These are phyloP conservation scores for Volvox reticuliferus DNA, from an alignment of 139 green algal species.

Conservation along the genomic window DNA sequence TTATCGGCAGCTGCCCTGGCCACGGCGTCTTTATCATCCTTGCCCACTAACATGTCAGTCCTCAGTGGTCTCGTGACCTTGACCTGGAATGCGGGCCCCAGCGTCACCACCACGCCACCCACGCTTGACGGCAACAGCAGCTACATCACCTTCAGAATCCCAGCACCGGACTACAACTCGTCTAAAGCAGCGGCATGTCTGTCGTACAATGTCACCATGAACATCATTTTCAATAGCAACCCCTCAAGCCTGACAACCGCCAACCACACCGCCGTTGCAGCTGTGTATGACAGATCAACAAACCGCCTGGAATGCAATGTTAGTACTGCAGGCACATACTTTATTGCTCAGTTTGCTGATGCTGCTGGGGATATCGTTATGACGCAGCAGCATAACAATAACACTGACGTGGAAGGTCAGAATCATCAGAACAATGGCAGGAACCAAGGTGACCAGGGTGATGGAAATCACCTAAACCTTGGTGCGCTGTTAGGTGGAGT, in stretches of 20 bases:
- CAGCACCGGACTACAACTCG: slow-evolving; percentile 1
- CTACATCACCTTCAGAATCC: slow-evolving; percentile 19
- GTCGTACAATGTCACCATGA: neutral
- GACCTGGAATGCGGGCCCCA: neutral
- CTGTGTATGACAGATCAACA: neutral
- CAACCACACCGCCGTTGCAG: neutral
- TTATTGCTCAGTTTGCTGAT: neutral
- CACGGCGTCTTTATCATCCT: neutral
- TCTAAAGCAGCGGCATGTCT: neutral
- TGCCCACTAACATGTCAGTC: neutral
- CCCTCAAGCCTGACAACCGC: neutral
- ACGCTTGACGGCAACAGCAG: neutral
- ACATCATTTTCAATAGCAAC: neutral
- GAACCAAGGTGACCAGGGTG: neutral
- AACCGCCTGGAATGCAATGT: neutral
- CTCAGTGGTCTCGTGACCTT: neutral
- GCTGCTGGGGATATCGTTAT: neutral
- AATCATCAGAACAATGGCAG: neutral
- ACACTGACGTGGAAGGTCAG: too few relatives aligned
- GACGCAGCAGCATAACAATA: too few relatives aligned
- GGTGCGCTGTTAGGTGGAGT: neutral
- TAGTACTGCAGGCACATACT: neutral
- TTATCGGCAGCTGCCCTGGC: neutral
- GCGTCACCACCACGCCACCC: neutral
- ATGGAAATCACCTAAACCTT: neutral